Base-by-base conservation (phyloP, 2,329 filamentous ascomycete species). In the Fonsecaea erecta region DNA sequence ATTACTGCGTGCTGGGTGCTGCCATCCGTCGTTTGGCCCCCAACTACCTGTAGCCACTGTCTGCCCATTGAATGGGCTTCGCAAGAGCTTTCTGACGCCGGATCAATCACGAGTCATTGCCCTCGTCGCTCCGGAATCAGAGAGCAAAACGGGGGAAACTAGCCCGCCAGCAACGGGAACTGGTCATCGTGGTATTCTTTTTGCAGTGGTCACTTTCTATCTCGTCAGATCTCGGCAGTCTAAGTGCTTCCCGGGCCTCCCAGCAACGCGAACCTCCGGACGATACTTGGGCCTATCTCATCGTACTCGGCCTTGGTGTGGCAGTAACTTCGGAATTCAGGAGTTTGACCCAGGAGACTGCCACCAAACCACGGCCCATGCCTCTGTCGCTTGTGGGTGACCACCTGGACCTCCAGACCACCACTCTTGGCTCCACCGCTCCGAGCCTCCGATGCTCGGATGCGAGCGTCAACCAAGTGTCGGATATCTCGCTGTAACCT, bases 341-440 rank as follows among this genome's bases (percentile, higher is more conserved):
- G 94, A 6, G 95, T 99, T 83, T 98, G 94, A 62, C 94, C 96
- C 67, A 99, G 84, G 80, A 99, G 84, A 81, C 92, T 97, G 73
- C 95, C 95, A 78, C 95, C 95, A 77, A 99, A 99, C 95, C 95
- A 99, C 34, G 95, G 95, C 18, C 95, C 95, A 77, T 99, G 94
- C 75, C 94, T 86, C 85, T 99, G 95, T 77, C 95, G 86, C 86
- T 97, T 97, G 84, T 99, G 95, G 53, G 93, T 92, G 72, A 99
- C 96, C 72, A 99, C 95, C 76, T 97, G 93, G 35, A 99, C 95
- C 62, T 99, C 96, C 72, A 99, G 81, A 70, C 96, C 95, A 73
- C 95, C 95, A 76, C 91, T 96, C 83, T 90, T 93, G 63, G 93
- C 94, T 66, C 94, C 93, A 71, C 94, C 94, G 74, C 93, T 97